Evolutionary conservation across 495 filamentous ascomycete genomes (phyloP), one percentile per base, ranked within the genome.

Genomic region (Lasiosphaeria miniovina): DNA sequence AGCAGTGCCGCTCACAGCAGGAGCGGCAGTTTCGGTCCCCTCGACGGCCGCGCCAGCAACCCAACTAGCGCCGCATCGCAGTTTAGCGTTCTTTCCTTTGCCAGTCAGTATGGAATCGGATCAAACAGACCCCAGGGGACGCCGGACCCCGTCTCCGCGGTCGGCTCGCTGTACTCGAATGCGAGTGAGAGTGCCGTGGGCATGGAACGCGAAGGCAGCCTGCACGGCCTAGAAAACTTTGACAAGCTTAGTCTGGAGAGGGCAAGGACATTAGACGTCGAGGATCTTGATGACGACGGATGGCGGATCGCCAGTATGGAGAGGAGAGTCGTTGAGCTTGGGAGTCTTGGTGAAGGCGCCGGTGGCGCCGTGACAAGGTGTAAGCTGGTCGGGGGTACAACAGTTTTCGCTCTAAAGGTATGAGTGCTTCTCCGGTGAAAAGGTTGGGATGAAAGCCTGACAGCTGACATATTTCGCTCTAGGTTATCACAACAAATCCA

Each of bases 401-500:
- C 91, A 0, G 84, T 96, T 31, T 98, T 98, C 78, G 94, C 94
- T 10, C 79, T 98, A 58, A 98, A 98, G 87, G 94, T 96, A 76
- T 61, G 81, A 66, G 52, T 33, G 6, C 2, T 59, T 24, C 41
- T 7, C 3, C 11, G 11, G 31, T 5, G 45, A 24, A 17, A 32
- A 45, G 33, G 38, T 36, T 57, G 49, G 45, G 59, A 15, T 38
- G 33, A 35, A 15, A 31, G 35, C 3, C 17, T 12, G 36, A 51
- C 2, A 8, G 33, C 68, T 72, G 57, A 81, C 66, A 60, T 55
- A 46, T 34, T 49, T 24, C 24, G 24, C 49, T 52, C 8, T 56
- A 98, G 94, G 88, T 98, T 63, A 98, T 98, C 67, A 98, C 95
- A 4, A 96, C 94, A 48, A 94, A 98, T 69, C 94, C 94, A 3